phyloP scores from a whole-genome alignment of 2,329 filamentous ascomycete genomes.

The Pyrenophora teres region DNA sequence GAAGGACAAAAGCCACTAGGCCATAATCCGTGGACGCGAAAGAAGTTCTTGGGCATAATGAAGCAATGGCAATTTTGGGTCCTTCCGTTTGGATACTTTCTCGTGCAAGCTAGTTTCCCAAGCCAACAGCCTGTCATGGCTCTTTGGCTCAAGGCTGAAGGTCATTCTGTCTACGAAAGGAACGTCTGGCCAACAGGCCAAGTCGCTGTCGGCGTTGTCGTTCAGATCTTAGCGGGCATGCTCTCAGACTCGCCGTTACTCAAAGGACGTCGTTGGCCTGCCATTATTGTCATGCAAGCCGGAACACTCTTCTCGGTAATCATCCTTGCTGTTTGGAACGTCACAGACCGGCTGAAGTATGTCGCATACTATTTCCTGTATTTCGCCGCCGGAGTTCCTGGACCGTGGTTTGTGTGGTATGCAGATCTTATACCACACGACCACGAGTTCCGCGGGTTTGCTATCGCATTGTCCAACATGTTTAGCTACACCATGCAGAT shows the following conservation, averaged over 20 bases:
- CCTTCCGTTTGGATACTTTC: constrained; percentile 55
- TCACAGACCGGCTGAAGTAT: constrained; percentile 38
- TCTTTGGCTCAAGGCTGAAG: constrained; percentile 54
- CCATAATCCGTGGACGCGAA: constrained; percentile 43
- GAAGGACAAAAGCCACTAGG: constrained; percentile 44
- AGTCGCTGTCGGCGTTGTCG: constrained; percentile 52
- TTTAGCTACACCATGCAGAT: constrained; percentile 8
- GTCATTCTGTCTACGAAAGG: constrained; percentile 52
- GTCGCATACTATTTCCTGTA: not conserved
- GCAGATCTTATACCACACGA: constrained; percentile 33
- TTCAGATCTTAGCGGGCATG: constrained; percentile 50
- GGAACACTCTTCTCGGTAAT: constrained; percentile 49
- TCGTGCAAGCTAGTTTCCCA: constrained; percentile 34
- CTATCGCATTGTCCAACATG: constrained; percentile 33
- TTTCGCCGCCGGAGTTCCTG: constrained; percentile 28
- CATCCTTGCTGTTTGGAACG: constrained; percentile 53
- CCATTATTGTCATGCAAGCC: constrained; percentile 46
- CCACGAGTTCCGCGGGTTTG: constrained; percentile 33
- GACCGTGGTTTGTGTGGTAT: constrained; percentile 35
- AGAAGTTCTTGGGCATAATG: constrained; percentile 51
- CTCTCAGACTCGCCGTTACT: constrained; percentile 33
- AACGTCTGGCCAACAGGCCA: constrained; percentile 56
- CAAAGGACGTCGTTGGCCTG: constrained; percentile 42
- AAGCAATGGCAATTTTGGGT: constrained; percentile 57
- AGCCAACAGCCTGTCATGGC: constrained; percentile 28